Conservation (phyloP, 2,329 filamentous ascomycete genomes). For the Aspergillus latus region DNA sequence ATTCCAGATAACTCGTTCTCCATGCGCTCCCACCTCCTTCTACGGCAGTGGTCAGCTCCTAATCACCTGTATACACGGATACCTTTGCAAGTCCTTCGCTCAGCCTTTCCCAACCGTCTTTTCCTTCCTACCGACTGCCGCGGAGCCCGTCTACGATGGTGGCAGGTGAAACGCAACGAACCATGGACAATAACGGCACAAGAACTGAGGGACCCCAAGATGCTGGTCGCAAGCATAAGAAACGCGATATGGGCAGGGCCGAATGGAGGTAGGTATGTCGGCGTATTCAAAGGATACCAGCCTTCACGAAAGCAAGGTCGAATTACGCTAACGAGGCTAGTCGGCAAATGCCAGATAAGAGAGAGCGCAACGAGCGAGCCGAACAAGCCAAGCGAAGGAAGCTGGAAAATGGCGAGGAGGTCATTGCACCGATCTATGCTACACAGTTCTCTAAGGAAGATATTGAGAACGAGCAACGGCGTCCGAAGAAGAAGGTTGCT, state of each 20-base stretch:
- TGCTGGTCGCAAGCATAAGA: slow-evolving; percentile 54
- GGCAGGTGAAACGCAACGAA: slow-evolving; percentile 1
- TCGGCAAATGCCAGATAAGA: slow-evolving; percentile 53
- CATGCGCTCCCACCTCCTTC: slow-evolving; percentile 26
- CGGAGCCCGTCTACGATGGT: slow-evolving; percentile 2
- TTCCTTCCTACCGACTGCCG: not conserved
- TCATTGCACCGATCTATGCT: slow-evolving; percentile 52
- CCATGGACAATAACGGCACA: slow-evolving; percentile 38
- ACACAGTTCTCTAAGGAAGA: slow-evolving; percentile 71
- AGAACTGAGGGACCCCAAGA: slow-evolving; percentile 30
- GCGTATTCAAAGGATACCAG: not conserved
- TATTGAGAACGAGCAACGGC: slow-evolving; percentile 80
- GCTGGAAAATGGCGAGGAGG: slow-evolving; percentile 47
- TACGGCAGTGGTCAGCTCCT: slow-evolving; percentile 20
- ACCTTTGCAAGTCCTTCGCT: not conserved
- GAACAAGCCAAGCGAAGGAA: slow-evolving; percentile 58
- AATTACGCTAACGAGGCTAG: slow-evolving; percentile 52
- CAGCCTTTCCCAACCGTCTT: not conserved
- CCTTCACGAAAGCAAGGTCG: not conserved
- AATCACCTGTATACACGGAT: not conserved
- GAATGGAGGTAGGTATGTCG: slow-evolving; percentile 64
- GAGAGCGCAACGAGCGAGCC: slow-evolving; percentile 52
- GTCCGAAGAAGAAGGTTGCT: slow-evolving; percentile 93
- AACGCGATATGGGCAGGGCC: slow-evolving; percentile 64
- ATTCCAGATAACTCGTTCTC: slow-evolving; percentile 10